Base-by-base conservation (phyloP, 192 early-diverging fungal species). In the Gonapodya sp. region DNA sequence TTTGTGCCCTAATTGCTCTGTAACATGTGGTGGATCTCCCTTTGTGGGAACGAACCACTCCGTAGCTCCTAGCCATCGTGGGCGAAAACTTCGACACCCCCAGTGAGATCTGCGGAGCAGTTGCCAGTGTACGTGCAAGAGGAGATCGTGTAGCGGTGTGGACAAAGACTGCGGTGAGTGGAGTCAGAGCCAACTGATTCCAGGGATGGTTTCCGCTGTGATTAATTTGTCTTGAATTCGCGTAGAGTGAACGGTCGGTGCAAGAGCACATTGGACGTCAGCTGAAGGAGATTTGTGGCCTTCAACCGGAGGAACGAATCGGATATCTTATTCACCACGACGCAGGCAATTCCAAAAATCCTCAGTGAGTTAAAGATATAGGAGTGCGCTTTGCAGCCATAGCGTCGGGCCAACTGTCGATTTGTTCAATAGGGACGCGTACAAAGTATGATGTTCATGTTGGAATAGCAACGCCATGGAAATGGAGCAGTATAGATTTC, bases 141-240 rank as follows among this genome's bases (percentile, higher is more conserved):
- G 90, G 92, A 80, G 96, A 94, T 86, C 89, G 95, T 83, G 90
- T 98, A 83, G 88, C 93, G 35, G 84, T 98, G 64, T 98, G 96
- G 96, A 94, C 93, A 18, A 88, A 88, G 81, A 83, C 86, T 8
- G 86, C 88, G 75, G 87, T 64, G 46, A 24, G 46, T 64, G 2
- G 16, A 33, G 75, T 16, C 16, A 18, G 16, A 16, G 64, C 30
- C 64, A 32, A 77, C 34, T 34, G 75, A 31, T 77, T 18, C 75
- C 34, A 14, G n/a, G n/a, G n/a, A n/a, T n/a, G 24, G 24, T 64
- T 16, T 64, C 46, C 8, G 8, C 46, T 16, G 8, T 16, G 8
- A 64, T 64, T 24, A 8, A 64, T 64, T 24, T 16, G 24, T 64
- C 24, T 64, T 64, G 8, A 24, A 16, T 24, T 64, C 46, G 8